Base-by-base conservation (phyloP, 2,329 filamentous ascomycete genomes). In the Fusarium oxysporum region DNA sequence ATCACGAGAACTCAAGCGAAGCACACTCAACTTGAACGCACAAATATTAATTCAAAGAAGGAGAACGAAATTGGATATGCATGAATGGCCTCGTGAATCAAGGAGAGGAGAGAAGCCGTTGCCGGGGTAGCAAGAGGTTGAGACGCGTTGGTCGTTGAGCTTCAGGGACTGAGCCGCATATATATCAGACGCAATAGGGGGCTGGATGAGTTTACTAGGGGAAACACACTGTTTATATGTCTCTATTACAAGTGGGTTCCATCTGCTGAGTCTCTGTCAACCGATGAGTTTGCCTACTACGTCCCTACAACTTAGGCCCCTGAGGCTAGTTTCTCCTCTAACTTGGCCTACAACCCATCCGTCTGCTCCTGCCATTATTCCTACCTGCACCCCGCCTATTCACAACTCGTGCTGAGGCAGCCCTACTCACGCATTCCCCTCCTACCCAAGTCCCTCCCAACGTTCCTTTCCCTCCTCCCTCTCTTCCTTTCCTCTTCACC, bases 281-380 rank as follows among this genome's bases (percentile, higher is more conserved):
- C 62, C 50, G 60, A 61, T 51, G 38, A 35, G 9, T 54, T 50
- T 35, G 17, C 30, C 37, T 32, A 38, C 37, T 57, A 53, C 25
- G 66, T 73, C 62, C 33, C 14, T 51, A n/a, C 37, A 64, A 45
- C 62, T 64, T 55, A 58, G 12, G 13, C 48, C 47, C 37, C 37
- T n/a, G n/a, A 50, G 54, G 33, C 56, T 38, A 59, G 43, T 44
- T 44, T 37, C 56, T 45, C 59, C 33, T 59, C 45, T 41, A 32
- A 55, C 40, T 38, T 64, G 47, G 57, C 47, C 62, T 40, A 40
- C 62, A 63, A 51, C 55, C n/a, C 33, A 47, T 21, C 38, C 30
- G 54, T 35, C 55, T 53, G 71, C 70, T 47, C 66, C 66, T 73
- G 35, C 70, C 54, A 44, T 68, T 64, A 12, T 56, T 19, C 40